phyloP scores from a whole-genome alignment of 2,329 filamentous ascomycete species.

The Mycocentrospora acerina region DNA sequence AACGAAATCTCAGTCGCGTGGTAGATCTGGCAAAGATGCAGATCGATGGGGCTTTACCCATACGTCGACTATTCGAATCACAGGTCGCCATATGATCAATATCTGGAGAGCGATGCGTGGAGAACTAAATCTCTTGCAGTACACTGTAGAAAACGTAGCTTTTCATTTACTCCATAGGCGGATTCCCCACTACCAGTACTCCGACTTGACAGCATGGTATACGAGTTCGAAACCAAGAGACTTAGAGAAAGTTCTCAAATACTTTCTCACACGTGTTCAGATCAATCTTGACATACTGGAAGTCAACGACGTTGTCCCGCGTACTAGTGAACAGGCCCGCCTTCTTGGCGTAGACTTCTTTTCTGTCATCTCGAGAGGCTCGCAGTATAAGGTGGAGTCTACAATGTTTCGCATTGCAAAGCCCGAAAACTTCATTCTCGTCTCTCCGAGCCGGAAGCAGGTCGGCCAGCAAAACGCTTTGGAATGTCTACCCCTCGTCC shows the following conservation, averaged over 20 bases:
- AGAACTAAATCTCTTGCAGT: constrained; percentile 89
- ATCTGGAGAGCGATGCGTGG: constrained; percentile 94
- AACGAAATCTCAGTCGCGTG: constrained; percentile 80
- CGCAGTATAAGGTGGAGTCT: constrained; percentile 98
- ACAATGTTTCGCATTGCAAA: constrained; percentile 99
- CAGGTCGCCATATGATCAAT: constrained; percentile 93
- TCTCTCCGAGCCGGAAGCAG: constrained; percentile 88
- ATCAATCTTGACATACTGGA: constrained; percentile 90
- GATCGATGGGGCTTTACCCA: constrained; percentile 94
- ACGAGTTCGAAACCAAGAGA: constrained; percentile 67
- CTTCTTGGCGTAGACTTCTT: constrained; percentile 95
- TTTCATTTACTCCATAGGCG: constrained; percentile 87
- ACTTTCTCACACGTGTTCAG: constrained; percentile 74
- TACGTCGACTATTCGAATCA: constrained; percentile 88
- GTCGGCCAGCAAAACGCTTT: constrained; percentile 92
- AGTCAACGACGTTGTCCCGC: constrained; percentile 80
- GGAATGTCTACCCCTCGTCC: constrained; percentile 90
- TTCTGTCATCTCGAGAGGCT: constrained; percentile 90
- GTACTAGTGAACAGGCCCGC: constrained; percentile 92
- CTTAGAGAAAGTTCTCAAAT: constrained; percentile 71
- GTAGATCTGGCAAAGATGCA: constrained; percentile 79
- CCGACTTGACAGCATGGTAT: constrained; percentile 81
- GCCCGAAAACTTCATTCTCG: constrained; percentile 87
- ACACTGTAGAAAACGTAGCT: constrained; percentile 93
- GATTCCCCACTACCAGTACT: constrained; percentile 83